Base-by-base conservation (phyloP, 2,329 filamentous ascomycete species). In the Exserohilum rostratum region DNA sequence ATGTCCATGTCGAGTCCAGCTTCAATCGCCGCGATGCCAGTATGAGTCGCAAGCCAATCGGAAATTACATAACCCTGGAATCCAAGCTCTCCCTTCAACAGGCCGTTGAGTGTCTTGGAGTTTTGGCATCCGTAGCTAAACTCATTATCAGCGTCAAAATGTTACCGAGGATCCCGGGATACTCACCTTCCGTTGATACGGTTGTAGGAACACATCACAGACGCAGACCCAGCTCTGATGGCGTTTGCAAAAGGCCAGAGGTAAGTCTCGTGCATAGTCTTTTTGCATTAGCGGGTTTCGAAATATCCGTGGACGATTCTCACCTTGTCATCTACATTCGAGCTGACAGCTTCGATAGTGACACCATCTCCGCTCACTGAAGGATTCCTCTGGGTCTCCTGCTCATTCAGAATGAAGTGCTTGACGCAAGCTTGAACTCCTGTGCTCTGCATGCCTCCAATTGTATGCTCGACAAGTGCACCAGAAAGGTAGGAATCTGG, bases 211-310 rank as follows among this genome's bases (percentile, higher is more conserved):
- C 49, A 89, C 87, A 89, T 89, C 34, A 88, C 73, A 0, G 81
- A 83, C 0, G 78, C 82, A 0, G 80, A 81, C 0, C 85, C 85
- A 3, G 85, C 84, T 10, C 72, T 77, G 3, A 89, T 72, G 0
- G 83, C 82, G 53, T 89, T 84, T 56, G 84, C 81, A 55, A 89
- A 90, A 0, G 87, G 86, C 82, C 85, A 89, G 1, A 86, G 18
- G 29, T 52, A 52, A 2, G 25, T n/a, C 20, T 52, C 6, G 87
- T 76, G 63, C 87, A 87, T 31, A 83, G 79, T 0, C 17, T n/a
- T n/a, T n/a, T n/a, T n/a, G n/a, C n/a, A n/a, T n/a, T n/a, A n/a
- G n/a, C n/a, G n/a, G n/a, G n/a, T n/a, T n/a, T n/a, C n/a, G n/a
- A n/a, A n/a, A n/a, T n/a, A n/a, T n/a, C n/a, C n/a, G n/a, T n/a